Base-by-base conservation (phyloP, 495 filamentous ascomycete genomes). In the Massariosphaeria phaeospora region DNA sequence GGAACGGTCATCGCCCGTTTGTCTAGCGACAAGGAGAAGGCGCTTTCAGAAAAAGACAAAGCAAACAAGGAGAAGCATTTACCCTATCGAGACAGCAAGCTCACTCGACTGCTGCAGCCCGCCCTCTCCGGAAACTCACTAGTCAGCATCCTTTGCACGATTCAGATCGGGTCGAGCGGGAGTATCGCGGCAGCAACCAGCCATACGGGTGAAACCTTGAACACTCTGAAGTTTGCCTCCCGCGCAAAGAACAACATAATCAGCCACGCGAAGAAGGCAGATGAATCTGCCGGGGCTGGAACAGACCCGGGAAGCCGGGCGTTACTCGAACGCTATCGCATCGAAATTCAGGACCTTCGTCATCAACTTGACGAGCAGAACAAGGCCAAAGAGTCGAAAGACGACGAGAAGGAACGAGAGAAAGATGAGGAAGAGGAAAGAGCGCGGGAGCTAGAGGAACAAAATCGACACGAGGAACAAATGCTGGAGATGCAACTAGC, bases 401-500 rank as follows among this genome's bases (percentile, higher is more conserved):
- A 77, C 44, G 80, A 73, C 59, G 81, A 73, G 33, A 75, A 68
- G 59, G 80, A 73, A 24, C 72, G 66, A 57, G 81, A 73, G 25
- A 76, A 79, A 41, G 73, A 74, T 12, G 70, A 76, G 56, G 82
- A 86, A 66, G 82, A 87, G 59, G 75, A 82, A 51, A 81, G 86
- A 51, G 77, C 84, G 27, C 63, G 66, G 6, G 88, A 96, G 69
- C 84, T 85, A 54, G 84, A 93, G 68, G 84, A 85, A 24, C 82
- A 88, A 63, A 76, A 83, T 47, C 84, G 93, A 26, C 94, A 96
- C 63, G 90, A 94, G 62, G 93, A 98, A 66, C 93, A 98, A 67
- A 90, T 98, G 76, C 76, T 97, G 38, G 93, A 97, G 68, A 98
- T 98, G 83, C 93, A 98, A 67, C 78, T 98, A 24, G 93, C 93